Evolutionary conservation across 2,329 filamentous ascomycete species (phyloP), one percentile per base, ranked within the genome.

Genomic region (Pyricularia sp.): DNA sequence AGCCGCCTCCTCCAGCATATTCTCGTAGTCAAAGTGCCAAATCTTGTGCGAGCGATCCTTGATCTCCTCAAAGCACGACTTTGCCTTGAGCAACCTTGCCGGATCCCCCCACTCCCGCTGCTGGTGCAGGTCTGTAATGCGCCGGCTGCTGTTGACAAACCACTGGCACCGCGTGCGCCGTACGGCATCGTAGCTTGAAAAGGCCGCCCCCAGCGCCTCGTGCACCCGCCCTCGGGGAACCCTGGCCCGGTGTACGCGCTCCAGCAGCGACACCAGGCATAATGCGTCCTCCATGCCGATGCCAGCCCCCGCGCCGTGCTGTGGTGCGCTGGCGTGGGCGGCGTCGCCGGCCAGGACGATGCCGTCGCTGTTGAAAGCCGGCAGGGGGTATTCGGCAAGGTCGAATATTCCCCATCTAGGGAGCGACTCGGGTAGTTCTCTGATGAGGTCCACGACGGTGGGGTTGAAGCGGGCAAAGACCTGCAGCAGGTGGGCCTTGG

Each of bases 241-340:
- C 23, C 17, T n/a, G 0, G 72, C 70, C 0, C 71, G 75, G 0
- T 71, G 69, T 2, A 82, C 77, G 12, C 78, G 72, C 0, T 79
- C 80, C 0, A 89, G 76, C 0, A 88, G 73, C 3, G 81, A 78
- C 0, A 81, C 79, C 1, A 83, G 73, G 2, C 82, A 76, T 20
- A 78, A 78, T 1, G 77, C 78, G 69, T 88, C 85, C 71, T 87
- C 84, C 69, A 89, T 84, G 1, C 83, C 85, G 72, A 88, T 82
- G 1, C 85, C 85, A 0, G 85, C 83, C 2, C 87, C 87, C 1
- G 86, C 82, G 0, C 86, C 87, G 61, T 87, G 84, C 58, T 86
- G 84, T 0, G 88, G 88, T 0, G 86, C 85, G 58, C 85, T 85
- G 0, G 86, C 87, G 73, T 90, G 88, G 0, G 88, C 88, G 0